These are phyloP conservation scores for Colletotrichum magnum DNA, from an alignment of 2,329 filamentous ascomycete species.

Conservation along the genomic window DNA sequence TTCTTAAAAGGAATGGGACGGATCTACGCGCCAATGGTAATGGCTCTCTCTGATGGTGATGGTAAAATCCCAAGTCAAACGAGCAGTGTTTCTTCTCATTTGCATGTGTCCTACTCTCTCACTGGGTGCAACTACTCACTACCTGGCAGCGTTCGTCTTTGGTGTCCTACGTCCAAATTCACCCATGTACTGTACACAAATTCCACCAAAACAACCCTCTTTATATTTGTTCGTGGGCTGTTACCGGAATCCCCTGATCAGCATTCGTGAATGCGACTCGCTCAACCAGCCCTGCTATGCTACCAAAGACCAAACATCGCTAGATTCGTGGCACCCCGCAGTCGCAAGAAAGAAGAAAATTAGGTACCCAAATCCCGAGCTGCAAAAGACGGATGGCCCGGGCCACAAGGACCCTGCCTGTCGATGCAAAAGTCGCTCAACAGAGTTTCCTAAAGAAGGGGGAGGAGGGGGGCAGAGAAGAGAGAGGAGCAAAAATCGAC, in stretches of 20 bases:
- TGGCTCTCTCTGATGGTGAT: conserved; percentile 21
- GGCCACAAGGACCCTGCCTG: conserved; percentile 14
- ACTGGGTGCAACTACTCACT: background rate
- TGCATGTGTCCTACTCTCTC: conserved; percentile 12
- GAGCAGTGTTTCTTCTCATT: conserved; percentile 13
- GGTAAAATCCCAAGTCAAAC: background rate
- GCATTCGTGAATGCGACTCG: conserved; percentile 34
- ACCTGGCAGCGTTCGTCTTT: conserved; percentile 12
- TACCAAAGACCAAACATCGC: conserved; percentile 40
- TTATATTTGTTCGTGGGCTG: conserved; percentile 33
- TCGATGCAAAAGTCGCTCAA: conserved; percentile 28
- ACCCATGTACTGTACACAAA: conserved; percentile 35
- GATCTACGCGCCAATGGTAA: conserved; percentile 17
- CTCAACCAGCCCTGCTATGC: conserved; percentile 34
- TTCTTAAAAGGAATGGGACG: conserved; percentile 31
- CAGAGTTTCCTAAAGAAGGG: conserved; percentile 36
- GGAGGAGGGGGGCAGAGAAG: no score
- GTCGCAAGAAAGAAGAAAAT: conserved; percentile 31
- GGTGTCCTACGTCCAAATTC: conserved; percentile 26
- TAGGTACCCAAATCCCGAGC: conserved; percentile 34
- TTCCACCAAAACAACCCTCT: conserved; percentile 15
- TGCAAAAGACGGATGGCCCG: conserved; percentile 6
- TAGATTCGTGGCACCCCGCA: conserved; percentile 36
- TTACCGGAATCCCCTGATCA: conserved; percentile 8
- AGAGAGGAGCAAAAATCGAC: conserved; percentile 34